Conservation (phyloP, 2,329 filamentous ascomycete genomes). For the Neofusicoccum cordaticola region DNA sequence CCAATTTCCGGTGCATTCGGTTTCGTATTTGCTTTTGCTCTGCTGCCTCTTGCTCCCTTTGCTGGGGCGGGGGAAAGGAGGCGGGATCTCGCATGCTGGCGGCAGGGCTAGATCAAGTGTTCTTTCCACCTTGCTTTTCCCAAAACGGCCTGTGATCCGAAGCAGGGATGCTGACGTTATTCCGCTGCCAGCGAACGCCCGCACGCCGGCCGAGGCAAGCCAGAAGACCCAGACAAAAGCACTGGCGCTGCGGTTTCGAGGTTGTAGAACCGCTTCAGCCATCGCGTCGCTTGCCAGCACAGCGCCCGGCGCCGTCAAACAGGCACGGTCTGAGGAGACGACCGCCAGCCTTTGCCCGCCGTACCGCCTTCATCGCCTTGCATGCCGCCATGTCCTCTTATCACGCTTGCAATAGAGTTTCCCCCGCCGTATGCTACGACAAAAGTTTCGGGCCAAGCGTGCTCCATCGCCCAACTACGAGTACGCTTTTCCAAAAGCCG, state of each 20-base stretch:
- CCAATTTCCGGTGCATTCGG: no score
- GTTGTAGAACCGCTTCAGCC: not conserved
- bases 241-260: not conserved
- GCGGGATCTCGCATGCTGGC: no score
- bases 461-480: no score
- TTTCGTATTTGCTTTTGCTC: no score
- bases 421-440: not conserved
- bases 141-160: not conserved
- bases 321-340: not conserved
- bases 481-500: no score
- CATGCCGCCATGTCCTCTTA: not conserved
- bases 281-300: not conserved
- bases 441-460: not conserved
- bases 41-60: no score
- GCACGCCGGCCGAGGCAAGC: not conserved
- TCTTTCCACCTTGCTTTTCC: not conserved
- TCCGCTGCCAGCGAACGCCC: not conserved
- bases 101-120: not conserved
- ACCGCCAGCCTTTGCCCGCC: not conserved
- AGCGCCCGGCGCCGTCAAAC: not conserved
- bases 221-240: not conserved
- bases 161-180: conserved; percentile 9
- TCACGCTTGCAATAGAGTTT: not conserved
- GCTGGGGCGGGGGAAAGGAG: no score
- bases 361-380: not conserved